phyloP scores from a whole-genome alignment of 2,329 filamentous ascomycete species.

The Colletotrichum sp. region DNA sequence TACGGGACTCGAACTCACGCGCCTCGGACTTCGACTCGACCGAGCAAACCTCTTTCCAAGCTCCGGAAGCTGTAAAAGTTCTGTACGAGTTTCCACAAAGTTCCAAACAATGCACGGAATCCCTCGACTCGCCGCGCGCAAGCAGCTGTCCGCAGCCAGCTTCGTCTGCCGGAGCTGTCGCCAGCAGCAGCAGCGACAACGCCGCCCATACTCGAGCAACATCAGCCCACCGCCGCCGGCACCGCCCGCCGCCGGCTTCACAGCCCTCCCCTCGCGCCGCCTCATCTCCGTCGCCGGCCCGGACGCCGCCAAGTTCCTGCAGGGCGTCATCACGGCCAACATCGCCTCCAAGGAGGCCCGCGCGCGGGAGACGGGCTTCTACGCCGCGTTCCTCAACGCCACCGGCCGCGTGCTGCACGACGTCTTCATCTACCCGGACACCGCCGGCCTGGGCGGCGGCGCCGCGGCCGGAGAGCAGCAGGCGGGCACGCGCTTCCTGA shows the following conservation, averaged over 20 bases:
- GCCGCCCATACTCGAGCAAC: constrained; percentile 32
- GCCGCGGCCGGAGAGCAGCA: constrained; percentile 21
- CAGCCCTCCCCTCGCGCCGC: constrained; percentile 72
- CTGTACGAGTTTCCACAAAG: neutral
- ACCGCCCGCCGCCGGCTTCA: constrained; percentile 52
- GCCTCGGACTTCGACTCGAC: neutral
- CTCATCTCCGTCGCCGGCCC: constrained; percentile 80
- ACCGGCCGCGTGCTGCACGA: constrained; percentile 86
- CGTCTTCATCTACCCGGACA: constrained; percentile 82
- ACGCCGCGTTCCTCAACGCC: constrained; percentile 86
- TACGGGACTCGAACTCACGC: neutral
- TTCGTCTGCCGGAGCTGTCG: constrained; percentile 34
- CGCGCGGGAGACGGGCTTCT: constrained; percentile 62
- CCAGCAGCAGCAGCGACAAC: constrained; percentile 29
- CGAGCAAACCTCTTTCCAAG: neutral
- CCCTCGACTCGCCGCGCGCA: constrained; percentile 1
- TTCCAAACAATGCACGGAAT: neutral
- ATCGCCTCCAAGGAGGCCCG: constrained; percentile 46
- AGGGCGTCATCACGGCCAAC: constrained; percentile 83
- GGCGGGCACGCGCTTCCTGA: constrained; percentile 53
- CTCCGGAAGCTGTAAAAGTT: neutral
- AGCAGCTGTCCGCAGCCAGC: constrained; percentile 1
- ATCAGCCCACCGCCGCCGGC: constrained; percentile 39
- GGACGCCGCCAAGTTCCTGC: constrained; percentile 84
- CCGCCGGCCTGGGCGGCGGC: constrained; percentile 30